These are phyloP conservation scores for Tetragonia tetragonoides DNA, from an alignment of 148 eudicot genomes.

Conservation along the genomic window DNA sequence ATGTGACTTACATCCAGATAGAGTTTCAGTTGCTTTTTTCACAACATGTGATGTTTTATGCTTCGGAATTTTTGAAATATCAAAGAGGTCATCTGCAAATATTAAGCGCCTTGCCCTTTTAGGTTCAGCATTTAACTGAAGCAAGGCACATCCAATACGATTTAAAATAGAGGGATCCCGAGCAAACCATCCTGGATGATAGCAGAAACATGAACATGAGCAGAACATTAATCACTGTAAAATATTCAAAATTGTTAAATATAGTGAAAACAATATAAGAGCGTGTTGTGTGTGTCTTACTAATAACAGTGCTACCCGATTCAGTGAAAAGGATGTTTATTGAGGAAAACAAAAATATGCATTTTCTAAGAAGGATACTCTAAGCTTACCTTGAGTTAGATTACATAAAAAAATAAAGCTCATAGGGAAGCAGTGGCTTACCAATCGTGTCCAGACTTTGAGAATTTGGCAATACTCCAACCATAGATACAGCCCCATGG, in stretches of 20 bases:
- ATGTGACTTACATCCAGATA: conserved; percentile 72
- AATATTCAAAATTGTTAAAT: neutral
- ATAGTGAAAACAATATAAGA: neutral
- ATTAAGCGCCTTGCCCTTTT: conserved; percentile 57
- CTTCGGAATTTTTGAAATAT: conserved; percentile 59
- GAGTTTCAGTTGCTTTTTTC: conserved; percentile 49
- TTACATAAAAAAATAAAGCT: neutral
- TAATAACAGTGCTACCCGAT: no score
- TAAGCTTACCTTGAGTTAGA: neutral
- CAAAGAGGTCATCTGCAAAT: conserved; percentile 87
- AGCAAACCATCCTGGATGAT: conserved; percentile 70
- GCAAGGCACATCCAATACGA: conserved; percentile 75
- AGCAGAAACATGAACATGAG: neutral
- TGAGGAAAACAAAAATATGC: no score
- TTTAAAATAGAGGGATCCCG: conserved; percentile 71
- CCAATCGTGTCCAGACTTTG: conserved; percentile 88
- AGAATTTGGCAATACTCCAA: conserved; percentile 72
- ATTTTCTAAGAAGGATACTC: no score
- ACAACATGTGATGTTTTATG: conserved; percentile 55
- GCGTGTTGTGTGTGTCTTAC: neutral
- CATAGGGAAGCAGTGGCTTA: conserved; percentile 19
- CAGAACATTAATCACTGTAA: neutral
- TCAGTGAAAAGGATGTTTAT: no score
- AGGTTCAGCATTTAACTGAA: conserved; percentile 57
- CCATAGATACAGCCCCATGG: conserved; percentile 67